Evolutionary conservation across 106 monocot species (phyloP), one percentile per base, ranked within the genome.

Genomic region (Allium sativum): DNA sequence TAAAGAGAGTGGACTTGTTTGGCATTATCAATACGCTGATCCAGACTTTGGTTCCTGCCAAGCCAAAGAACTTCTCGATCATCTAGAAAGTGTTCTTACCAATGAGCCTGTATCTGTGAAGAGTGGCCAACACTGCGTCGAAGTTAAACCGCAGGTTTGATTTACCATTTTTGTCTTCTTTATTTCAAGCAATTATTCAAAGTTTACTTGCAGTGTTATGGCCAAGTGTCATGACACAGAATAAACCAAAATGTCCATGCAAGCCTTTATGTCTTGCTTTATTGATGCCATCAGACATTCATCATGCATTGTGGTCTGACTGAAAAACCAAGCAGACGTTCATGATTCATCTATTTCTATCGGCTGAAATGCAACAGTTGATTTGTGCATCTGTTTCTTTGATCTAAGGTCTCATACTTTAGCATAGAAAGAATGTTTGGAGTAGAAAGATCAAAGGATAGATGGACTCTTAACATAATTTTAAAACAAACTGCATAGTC

Each of bases 21-120:
- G 81, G 81, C 70, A 76, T 62, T 77, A 82, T 21, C 77, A 73
- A 44, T 61, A 82, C 47, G 82, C 77, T 12, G 82, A 82, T 65
- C 77, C 74, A 6, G 82, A 82, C 55, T 82, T 82, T 17, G 82
- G 82, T 1, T 64, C 82, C 44, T 82, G 77, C 67, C 82, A 82
- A 53, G 82, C 82, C 10, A 82, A 82, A 62, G 82, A 82, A 61
- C 77, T 82, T 18, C 62, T 78, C 0, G 82, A 82, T 40, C 82
- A 82, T 69, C 77, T 82, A 0, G 82, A 82, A 52, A 74, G 77
- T 41, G 82, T 82, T 57, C 77, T 82, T 42, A 42, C 77, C 4
- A 82, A 71, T 52, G 82, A 82, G 67, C 77, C 82, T 0, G 82
- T 82, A 42, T 81, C 81, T 16, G 81, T 81, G 19, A 81, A 81